A percentile compares a stretch with the other conserved stretches of the same genome.
These are phyloP conservation scores for Incumbomyces lentus DNA, from an alignment of 2,329 filamentous ascomycete species.

Conservation along the genomic window DNA sequence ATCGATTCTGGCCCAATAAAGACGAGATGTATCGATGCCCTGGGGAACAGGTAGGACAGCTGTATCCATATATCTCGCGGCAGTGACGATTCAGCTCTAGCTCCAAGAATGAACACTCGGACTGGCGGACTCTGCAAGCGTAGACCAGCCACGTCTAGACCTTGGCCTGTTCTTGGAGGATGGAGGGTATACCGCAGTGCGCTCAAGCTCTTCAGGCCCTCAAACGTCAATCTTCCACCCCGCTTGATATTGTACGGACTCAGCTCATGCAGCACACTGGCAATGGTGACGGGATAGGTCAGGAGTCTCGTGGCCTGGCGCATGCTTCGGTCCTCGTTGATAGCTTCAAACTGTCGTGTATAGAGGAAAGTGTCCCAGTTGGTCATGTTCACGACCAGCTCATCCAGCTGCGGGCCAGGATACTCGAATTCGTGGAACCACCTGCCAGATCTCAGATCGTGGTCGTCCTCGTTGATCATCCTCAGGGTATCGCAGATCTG, in stretches of 20 bases:
- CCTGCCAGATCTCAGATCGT: constrained; percentile 80
- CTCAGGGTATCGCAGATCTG: constrained; percentile 83
- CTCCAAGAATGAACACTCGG: constrained; percentile 84
- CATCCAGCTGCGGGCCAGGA: constrained; percentile 79
- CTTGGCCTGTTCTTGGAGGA: constrained; percentile 69
- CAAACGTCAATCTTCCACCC: constrained; percentile 65
- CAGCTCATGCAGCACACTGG: constrained; percentile 83
- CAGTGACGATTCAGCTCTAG: constrained; percentile 92
- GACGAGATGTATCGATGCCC: constrained; percentile 76
- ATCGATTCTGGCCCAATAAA: constrained; percentile 96
- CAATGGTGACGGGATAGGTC: constrained; percentile 88
- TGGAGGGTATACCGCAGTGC: constrained; percentile 90
- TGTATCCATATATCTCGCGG: constrained; percentile 92
- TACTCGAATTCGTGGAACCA: constrained; percentile 93
- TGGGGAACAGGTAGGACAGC: constrained; percentile 88
- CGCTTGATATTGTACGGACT: constrained; percentile 79
- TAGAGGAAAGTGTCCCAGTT: constrained; percentile 98
- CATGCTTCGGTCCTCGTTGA: constrained; percentile 84
- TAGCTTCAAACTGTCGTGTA: constrained; percentile 68
- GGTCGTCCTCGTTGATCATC: constrained; percentile 96
- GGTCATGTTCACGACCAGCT: constrained; percentile 89
- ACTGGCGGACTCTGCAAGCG: constrained; percentile 78
- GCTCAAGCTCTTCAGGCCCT: constrained; percentile 87
- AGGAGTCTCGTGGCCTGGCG: constrained; percentile 84
- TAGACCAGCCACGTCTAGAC: constrained; percentile 64